Conservation (phyloP, 129 eudicot genomes). For the Chrysanthemum seticuspe region DNA sequence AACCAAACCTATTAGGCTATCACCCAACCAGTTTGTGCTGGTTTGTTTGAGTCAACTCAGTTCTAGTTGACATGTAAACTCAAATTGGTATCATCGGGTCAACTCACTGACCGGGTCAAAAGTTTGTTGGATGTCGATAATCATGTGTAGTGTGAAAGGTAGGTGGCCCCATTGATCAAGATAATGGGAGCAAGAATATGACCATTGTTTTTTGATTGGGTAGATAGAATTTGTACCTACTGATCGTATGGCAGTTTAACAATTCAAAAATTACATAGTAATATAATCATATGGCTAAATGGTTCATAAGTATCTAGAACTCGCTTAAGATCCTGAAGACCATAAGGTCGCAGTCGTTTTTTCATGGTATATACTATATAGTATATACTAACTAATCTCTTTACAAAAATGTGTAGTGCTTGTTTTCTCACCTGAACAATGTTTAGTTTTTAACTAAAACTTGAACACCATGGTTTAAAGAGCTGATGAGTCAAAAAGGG, state of each 20-base stretch:
- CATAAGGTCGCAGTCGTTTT: too few species aligned
- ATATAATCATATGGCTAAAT: too few species aligned
- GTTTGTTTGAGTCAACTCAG: background rate
- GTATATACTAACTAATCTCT: too few species aligned
- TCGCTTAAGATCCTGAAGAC: too few species aligned
- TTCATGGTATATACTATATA: too few species aligned
- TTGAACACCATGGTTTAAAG: too few species aligned
- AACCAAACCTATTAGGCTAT: background rate
- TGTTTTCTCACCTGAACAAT: too few species aligned
- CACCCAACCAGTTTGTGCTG: background rate
- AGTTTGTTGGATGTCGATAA: conserved; percentile 1
- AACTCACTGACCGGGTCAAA: background rate
- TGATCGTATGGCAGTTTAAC: background rate
- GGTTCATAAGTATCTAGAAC: too few species aligned
- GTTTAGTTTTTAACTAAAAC: too few species aligned
- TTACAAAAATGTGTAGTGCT: too few species aligned
- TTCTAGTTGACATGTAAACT: background rate
- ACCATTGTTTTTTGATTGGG: conserved; percentile 9
- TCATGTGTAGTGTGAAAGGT: conserved; percentile 15
- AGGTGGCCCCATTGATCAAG: conserved; percentile 4
- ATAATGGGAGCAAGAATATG: conserved; percentile 11
- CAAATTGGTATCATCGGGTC: background rate
- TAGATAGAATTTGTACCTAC: conserved; percentile 14
- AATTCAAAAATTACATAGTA: too few species aligned
- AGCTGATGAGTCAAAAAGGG: too few species aligned